A percentile compares a stretch with the other conserved stretches of the same genome.
These are phyloP conservation scores for Saturnispora sekii DNA, from an alignment of 805 yeast species.

Conservation along the genomic window DNA sequence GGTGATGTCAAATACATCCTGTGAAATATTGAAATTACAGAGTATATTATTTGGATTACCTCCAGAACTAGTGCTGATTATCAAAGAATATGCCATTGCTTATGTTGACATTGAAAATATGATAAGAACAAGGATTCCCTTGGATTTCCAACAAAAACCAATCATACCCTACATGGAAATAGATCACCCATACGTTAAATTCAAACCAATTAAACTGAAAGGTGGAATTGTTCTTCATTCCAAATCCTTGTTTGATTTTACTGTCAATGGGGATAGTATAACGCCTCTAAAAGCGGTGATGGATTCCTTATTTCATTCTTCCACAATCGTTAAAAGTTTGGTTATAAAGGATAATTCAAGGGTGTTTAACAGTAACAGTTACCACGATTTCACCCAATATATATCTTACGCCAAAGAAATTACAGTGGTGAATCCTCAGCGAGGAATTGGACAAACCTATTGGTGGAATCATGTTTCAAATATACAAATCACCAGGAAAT, in stretches of 20 bases:
- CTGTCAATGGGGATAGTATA: background rate
- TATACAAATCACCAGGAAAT: background rate
- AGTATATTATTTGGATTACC: background rate
- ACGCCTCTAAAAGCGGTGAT: background rate
- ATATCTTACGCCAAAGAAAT: background rate
- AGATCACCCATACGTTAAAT: conserved; percentile 4
- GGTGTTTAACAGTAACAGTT: background rate
- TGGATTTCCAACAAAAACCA: background rate
- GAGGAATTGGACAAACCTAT: background rate
- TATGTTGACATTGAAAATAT: conserved; percentile 4
- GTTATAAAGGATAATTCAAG: too few relatives aligned
- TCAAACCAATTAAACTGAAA: background rate
- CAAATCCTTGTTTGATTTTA: conserved; percentile 1
- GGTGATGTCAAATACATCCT: background rate
- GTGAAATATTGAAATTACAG: background rate
- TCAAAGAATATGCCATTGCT: background rate
- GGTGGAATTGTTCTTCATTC: conserved; percentile 2
- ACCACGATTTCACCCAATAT: background rate
- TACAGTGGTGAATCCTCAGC: conserved; percentile 2
- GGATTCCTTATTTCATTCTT: too few relatives aligned
- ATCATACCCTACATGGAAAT: conserved; percentile 7
- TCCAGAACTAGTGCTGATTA: background rate
- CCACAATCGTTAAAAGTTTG: too few relatives aligned
- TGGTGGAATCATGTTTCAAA: conserved; percentile 6
- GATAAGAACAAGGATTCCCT: background rate